Base-by-base conservation (phyloP, 2,329 filamentous ascomycete species). In the Ceratocystis variospora region DNA sequence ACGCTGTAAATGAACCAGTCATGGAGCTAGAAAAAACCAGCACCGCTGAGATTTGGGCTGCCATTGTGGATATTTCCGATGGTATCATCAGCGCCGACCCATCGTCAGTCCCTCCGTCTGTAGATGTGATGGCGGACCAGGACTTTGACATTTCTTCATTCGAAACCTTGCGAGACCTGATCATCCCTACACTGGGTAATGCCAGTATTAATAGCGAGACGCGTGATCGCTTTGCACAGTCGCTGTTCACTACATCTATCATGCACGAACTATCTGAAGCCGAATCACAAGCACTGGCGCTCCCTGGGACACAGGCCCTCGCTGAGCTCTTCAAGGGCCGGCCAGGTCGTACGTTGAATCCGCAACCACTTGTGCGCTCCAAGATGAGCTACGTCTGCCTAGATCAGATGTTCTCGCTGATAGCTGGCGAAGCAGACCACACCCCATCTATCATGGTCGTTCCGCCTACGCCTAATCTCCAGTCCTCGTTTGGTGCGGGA, bases 91-190 rank as follows among this genome's bases (percentile, higher is more conserved):
- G 80, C 25, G 88, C 88, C 2, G 76, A 77, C 65, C 74, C 74
- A 63, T 79, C 80, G 44, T 72, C 78, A 15, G 73, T 77, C 6
- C 79, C 92, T 45, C 74, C 77, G 2, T 65, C 33, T 37, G 3
- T 46, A 15, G 48, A 62, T 37, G 28, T 62, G 28, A 41, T 63
- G 31, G 78, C 79, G 7, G 93, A 99, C 71, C 87, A 97, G 75
- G 75, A 79, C 1, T 95, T 95, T 71, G 94, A 99, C 73, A 88
- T 96, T 19, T 72, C 77, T 1, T 86, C 88, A 0, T 95, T 96
- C 73, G 77, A 77, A 37, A 80, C 81, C 62, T 78, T 97, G 0
- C 82, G 86, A 48, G 79, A 83, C 8, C 79, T 96, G 44, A 85
- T 96, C 50, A 87, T 90, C 3, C 87, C 90, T 0, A 77, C 83